Evolutionary conservation across 345 rosid genomes (phyloP).

Genomic region (Passiflora organensis): DNA sequence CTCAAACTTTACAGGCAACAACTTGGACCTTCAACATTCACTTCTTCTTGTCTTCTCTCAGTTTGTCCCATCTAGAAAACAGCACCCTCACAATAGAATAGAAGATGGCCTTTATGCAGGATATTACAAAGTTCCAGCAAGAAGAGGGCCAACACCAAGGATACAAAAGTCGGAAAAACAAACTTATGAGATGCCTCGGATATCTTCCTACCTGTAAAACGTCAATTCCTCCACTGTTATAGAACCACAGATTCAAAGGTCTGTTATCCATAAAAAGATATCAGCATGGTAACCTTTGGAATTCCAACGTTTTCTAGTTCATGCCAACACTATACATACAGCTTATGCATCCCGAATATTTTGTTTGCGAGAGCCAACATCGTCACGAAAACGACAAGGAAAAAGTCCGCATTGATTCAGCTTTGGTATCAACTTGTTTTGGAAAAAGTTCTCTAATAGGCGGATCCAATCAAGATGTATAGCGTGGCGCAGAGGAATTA

Average conservation of each 20-base stretch:
- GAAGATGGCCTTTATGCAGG: slow-evolving; percentile 61
- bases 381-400: no score
- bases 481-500: slow-evolving; percentile 14
- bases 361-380: no score
- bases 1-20: not conserved
- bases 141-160: slow-evolving; percentile 99
- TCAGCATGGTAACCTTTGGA: no score
- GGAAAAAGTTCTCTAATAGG: no score
- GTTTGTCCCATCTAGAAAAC: slow-evolving; percentile 52
- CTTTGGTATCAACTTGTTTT: no score
- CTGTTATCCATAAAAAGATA: no score
- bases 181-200: slow-evolving; percentile 91
- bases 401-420: no score
- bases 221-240: slow-evolving; percentile 2
- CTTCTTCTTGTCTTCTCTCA: slow-evolving; percentile 29
- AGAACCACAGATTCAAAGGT: not conserved
- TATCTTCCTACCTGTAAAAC: slow-evolving; percentile 79
- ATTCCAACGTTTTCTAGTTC: no score
- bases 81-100: slow-evolving; percentile 44
- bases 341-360: no score
- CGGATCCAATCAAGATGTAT: no score
- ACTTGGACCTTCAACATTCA: slow-evolving; percentile 1
- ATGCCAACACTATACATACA: no score
- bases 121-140: slow-evolving; percentile 78
- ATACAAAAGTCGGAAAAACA: slow-evolving; percentile 81